Base-by-base conservation (phyloP, 305 asterid genomes). In the Fraxinus latifolia region DNA sequence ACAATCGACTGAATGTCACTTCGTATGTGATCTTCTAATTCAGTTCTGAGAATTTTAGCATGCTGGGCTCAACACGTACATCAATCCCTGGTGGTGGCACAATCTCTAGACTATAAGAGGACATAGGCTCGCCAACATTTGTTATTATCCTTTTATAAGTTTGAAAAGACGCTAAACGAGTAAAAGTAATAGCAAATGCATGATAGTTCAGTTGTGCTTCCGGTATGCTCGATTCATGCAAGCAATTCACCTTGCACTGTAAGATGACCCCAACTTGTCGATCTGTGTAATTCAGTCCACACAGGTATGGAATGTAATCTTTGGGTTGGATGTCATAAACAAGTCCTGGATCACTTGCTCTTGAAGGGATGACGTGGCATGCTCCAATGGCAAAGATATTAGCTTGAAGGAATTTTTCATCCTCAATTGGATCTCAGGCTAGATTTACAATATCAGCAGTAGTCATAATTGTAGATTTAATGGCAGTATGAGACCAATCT, bases 291-390 rank as follows among this genome's bases (percentile, higher is more conserved):
- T 65, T 73, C 23, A 83, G 39, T 1, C 86, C 84, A 31, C 88
- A 85, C 2, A 79, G 29, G 31, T 82, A 79, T 19, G 77, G 68
- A 5, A 58, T 58, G 29, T 58, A 58, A 58, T 58, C 68, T 17
- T 58, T 0, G 4, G 12, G 68, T 77, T 29, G 58, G 36, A 80
- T n/a, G 32, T 83, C 84, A 58, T 83, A 86, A 15, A 86, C 19
- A 5, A 83, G 84, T 7, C 83, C 84, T 27, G 86, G 86, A 77
- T 83, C 34, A 60, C 37, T 83, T 7, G 84, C 86, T 44, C 78
- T 74, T 23, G 79, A 44, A 5, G 88, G 86, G 55, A 72, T 85
- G 58, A 85, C 83, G 29, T 80, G 86, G 47, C 84, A 86, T 37
- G 84, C 65, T 7, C 84, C 86, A 1, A 17, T 50, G 21, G 86